Evolutionary conservation across 495 filamentous ascomycete species (phyloP).

Genomic region (Penicillium macrosclerotiorum): DNA sequence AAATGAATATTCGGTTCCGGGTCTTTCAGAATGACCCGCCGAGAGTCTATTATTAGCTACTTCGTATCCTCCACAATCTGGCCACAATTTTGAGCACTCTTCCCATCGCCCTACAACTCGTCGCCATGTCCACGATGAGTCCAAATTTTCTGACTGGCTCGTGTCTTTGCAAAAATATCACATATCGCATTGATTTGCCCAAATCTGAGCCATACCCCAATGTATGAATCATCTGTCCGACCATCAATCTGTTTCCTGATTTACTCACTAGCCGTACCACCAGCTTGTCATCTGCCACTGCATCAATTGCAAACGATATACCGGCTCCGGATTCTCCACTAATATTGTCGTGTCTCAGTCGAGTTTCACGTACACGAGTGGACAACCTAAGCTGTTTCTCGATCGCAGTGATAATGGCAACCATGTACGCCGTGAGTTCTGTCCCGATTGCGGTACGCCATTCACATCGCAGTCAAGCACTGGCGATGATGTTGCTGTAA

Average conservation of each 20-base stretch:
- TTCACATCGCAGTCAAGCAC: slow-evolving; percentile 16
- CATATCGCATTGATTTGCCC: slow-evolving; percentile 24
- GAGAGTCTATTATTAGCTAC: too few species aligned
- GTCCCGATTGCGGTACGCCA: slow-evolving; percentile 26
- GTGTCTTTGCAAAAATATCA: slow-evolving; percentile 28
- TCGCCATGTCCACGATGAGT: slow-evolving; percentile 5
- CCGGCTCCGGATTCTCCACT: slow-evolving; percentile 27
- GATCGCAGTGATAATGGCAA: slow-evolving; percentile 11
- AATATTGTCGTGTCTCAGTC: slow-evolving; percentile 23
- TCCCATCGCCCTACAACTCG: too few species aligned
- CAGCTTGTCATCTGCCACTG: slow-evolving; percentile 33
- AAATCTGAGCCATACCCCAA: slow-evolving; percentile 16
- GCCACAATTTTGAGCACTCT: too few species aligned
- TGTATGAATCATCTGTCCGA: slow-evolving; percentile 4
- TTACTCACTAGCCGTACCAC: background rate
- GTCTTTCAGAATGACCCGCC: too few species aligned
- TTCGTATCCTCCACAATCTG: too few species aligned
- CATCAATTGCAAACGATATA: slow-evolving; percentile 30
- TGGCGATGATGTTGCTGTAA: slow-evolving; percentile 11
- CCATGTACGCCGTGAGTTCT: slow-evolving; percentile 19
- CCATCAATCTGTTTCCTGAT: background rate
- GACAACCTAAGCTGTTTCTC: slow-evolving; percentile 22
- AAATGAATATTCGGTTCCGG: too few species aligned
- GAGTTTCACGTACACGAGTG: slow-evolving; percentile 15
- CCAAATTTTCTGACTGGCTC: slow-evolving; percentile 17